Evolutionary conservation across 768 basidiomycete genomes (phyloP), one percentile per base, ranked within the genome.

Genomic region (Rhodotorula babjevae): DNA sequence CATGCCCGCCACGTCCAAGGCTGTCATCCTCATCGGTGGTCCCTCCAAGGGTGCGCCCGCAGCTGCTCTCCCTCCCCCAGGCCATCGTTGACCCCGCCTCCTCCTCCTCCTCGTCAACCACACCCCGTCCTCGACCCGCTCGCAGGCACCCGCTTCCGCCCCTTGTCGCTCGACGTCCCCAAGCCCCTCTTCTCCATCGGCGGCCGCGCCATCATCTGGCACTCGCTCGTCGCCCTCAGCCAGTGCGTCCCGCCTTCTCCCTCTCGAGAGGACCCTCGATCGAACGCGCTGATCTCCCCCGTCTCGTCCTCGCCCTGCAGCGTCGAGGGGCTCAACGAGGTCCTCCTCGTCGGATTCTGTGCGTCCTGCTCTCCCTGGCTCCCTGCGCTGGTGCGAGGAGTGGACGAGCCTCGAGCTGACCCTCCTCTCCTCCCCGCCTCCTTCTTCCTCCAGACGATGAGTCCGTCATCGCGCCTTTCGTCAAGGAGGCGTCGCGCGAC

Each of bases 151-250:
- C 76, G 73, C 25, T 71, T 75, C 64, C 67, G 69, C 42, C 74
- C 75, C 19, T 56, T 74, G 33, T 71, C 69, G 27, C 75, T 77
- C 47, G 68, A 68, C 69, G 79, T 79, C 62, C 80, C 82, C 44
- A 84, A 83, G 77, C 83, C 83, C 7, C 79, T 84, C 12, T 80
- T 84, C 58, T 80, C 79, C 27, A 79, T 83, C 63, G 82, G 82
- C 42, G 83, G 83, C 27, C 60, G 72, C 70, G 79, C 82, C 15
- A 82, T 83, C 80, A 80, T 83, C 73, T 84, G 82, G 82, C 83
- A 84, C 75, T 81, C 82, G 21, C 78, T 83, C 42, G 78, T 80
- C 29, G 82, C 83, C 15, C 80, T 83, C 33, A 80, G 81, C 36
- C 65, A 66, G 71, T 72, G 31, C n/a, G 56, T 63, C 40, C 1